Evolutionary conservation across 805 yeast species (phyloP).

Genomic region (Metschnikowia cerradonensis): DNA sequence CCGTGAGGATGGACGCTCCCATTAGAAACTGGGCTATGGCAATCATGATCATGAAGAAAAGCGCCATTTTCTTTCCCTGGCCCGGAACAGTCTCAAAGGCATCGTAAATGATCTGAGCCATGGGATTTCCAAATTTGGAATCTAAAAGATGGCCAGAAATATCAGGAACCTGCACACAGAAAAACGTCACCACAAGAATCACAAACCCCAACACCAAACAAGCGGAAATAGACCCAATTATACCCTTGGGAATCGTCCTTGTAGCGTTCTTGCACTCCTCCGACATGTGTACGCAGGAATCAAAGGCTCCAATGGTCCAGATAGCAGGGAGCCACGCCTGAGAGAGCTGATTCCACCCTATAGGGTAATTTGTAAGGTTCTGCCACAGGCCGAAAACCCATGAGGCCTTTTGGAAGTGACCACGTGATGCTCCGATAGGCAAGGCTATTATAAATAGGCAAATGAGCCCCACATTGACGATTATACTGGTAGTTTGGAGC

Average conservation of each 20-base stretch:
- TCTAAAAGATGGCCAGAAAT: conserved; percentile 19
- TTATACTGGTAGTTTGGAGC: conserved; percentile 57
- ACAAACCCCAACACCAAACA: conserved; percentile 60
- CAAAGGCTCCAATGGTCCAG: conserved; percentile 76
- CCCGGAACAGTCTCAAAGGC: conserved; percentile 34
- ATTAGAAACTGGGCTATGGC: conserved; percentile 60
- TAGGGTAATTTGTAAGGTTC: conserved; percentile 52
- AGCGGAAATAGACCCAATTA: conserved; percentile 51
- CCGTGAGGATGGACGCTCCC: conserved; percentile 61
- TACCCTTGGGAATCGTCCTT: conserved; percentile 62
- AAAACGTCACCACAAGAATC: conserved; percentile 49
- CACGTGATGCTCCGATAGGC: conserved; percentile 50
- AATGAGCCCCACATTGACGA: conserved; percentile 50
- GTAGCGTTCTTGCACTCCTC: conserved; percentile 67
- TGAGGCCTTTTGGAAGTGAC: conserved; percentile 43
- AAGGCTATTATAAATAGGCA: conserved; percentile 57
- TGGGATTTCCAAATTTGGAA: conserved; percentile 46
- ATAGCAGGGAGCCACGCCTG: conserved; percentile 59
- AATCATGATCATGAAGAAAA: conserved; percentile 57
- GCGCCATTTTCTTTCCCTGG: conserved; percentile 57
- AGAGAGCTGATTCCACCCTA: conserved; percentile 50
- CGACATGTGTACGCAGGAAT: conserved; percentile 67
- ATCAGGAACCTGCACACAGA: conserved; percentile 49
- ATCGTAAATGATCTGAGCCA: conserved; percentile 62
- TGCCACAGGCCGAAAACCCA: conserved; percentile 54